phyloP scores from a whole-genome alignment of 306 rosid genomes.

The Vigna angularis region DNA sequence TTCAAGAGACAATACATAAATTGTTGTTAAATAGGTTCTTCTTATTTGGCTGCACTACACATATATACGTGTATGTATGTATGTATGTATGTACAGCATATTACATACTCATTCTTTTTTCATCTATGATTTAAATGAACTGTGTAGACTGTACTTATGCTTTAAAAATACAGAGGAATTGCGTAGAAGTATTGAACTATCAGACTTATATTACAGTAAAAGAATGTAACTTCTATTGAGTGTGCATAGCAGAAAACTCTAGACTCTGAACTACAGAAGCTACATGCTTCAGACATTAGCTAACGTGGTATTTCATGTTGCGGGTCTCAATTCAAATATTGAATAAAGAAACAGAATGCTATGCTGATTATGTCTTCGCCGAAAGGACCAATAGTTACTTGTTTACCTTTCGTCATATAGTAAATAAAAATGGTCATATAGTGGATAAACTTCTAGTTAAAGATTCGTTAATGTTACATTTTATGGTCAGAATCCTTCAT shows the following conservation, averaged over 20 bases:
- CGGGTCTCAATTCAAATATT: neutral
- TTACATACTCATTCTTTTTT: too few species aligned
- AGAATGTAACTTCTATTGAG: neutral
- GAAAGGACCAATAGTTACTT: neutral
- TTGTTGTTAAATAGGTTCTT: neutral
- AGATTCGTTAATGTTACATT: neutral
- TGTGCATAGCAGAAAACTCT: neutral
- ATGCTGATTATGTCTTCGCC: neutral
- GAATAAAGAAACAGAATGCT: constrained; percentile 9
- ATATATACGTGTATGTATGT: neutral
- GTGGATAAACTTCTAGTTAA: neutral
- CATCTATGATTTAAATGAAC: neutral
- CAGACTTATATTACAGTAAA: neutral
- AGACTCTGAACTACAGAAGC: neutral
- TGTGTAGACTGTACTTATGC: neutral
- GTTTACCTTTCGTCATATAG: neutral
- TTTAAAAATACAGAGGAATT: neutral
- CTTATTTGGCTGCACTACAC: neutral
- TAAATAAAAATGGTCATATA: neutral
- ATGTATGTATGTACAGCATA: neutral
- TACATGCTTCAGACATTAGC: neutral
- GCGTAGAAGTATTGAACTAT: neutral
- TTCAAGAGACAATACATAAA: neutral
- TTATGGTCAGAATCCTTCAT: neutral
- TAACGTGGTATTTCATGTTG: constrained; percentile 8